phyloP scores from a whole-genome alignment of 805 yeast species.

The Metschnikowia borealis region DNA sequence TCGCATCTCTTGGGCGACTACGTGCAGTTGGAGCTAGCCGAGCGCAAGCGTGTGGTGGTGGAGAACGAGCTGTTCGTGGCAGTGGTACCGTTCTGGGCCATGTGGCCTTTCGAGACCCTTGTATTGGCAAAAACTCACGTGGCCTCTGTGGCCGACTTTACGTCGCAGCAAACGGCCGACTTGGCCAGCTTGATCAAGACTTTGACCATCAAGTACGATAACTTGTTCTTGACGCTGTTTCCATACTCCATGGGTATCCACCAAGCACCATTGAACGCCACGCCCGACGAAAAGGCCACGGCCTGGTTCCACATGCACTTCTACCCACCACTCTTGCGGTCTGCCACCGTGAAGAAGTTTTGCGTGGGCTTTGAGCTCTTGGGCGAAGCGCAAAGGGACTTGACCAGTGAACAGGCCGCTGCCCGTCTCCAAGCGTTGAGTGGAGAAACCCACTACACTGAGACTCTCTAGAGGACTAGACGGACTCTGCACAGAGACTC shows the following conservation, averaged over 20 bases:
- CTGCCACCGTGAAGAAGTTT: conserved; percentile 72
- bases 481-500: too few relatives aligned
- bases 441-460: conserved; percentile 33
- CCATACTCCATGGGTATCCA: conserved; percentile 83
- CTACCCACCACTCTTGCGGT: conserved; percentile 71
- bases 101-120: conserved; percentile 77
- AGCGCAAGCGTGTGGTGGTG: conserved; percentile 49
- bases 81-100: conserved; percentile 78
- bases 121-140: conserved; percentile 55
- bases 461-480: background rate
- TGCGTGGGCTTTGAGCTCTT: conserved; percentile 69
- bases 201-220: conserved; percentile 65
- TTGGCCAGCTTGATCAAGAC: conserved; percentile 51
- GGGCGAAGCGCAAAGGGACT: conserved; percentile 68
- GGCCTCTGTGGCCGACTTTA: conserved; percentile 46
- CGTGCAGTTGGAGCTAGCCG: conserved; percentile 49
- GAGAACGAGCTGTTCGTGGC: conserved; percentile 61
- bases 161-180: conserved; percentile 45
- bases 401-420: conserved; percentile 68
- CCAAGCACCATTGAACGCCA: conserved; percentile 58
- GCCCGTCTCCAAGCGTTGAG: conserved; percentile 43
- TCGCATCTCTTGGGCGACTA: conserved; percentile 60
- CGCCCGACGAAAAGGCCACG: conserved; percentile 39
- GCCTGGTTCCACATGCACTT: conserved; percentile 68
- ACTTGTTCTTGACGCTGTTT: conserved; percentile 62